phyloP scores from a whole-genome alignment of 2,329 filamentous ascomycete species.

The Pochonia chlamydosporia region DNA sequence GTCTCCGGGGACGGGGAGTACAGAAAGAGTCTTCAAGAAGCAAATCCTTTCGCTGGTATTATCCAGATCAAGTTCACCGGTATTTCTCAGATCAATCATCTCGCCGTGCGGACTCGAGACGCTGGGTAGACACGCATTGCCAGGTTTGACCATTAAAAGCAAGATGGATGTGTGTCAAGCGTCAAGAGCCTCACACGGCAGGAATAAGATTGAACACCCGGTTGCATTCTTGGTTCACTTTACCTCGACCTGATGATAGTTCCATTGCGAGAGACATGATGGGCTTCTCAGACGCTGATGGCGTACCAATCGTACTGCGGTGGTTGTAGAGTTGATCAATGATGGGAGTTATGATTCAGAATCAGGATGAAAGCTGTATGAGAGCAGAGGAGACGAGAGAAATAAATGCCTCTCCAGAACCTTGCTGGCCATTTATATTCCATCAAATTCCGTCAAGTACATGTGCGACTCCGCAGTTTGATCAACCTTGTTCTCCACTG shows the following conservation, averaged over 20 bases:
- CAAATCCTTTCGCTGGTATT: constrained; percentile 87
- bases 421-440: not conserved
- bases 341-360: not conserved
- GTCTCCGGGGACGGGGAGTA: constrained; percentile 25
- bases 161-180: not conserved
- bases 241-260: constrained; percentile 37
- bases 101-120: constrained; percentile 10
- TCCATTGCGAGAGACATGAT: constrained; percentile 25
- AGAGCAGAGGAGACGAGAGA: not conserved
- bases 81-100: constrained; percentile 63
- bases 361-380: not conserved
- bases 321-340: not conserved
- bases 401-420: not conserved
- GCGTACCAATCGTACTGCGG: constrained; percentile 11
- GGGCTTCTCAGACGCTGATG: constrained; percentile 14
- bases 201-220: constrained; percentile 33
- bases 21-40: constrained; percentile 48
- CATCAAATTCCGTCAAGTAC: too few species aligned
- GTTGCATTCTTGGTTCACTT: constrained; percentile 38
- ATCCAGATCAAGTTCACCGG: constrained; percentile 82
- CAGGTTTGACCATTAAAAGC: too few species aligned
- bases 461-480: constrained; percentile 1
- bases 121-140: too few species aligned
- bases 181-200: constrained; percentile 3
- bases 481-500: not conserved